Evolutionary conservation across 2,329 filamentous ascomycete species (phyloP).

Genomic region (Orbilia brochopaga): DNA sequence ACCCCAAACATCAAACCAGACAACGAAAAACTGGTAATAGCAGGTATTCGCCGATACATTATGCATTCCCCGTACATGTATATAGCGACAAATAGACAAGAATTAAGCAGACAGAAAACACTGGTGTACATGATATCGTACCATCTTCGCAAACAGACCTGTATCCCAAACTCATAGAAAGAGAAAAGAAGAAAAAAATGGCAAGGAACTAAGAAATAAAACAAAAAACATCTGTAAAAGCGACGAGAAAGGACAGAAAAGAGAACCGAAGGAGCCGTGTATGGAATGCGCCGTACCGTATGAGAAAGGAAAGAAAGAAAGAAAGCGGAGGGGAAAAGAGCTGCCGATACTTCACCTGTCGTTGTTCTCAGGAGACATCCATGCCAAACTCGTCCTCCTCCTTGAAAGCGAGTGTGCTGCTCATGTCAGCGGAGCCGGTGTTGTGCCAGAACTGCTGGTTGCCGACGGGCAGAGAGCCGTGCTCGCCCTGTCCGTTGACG

Average conservation of each 20-base stretch:
- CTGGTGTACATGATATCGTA: conserved; percentile 51
- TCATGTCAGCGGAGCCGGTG: conserved; percentile 56
- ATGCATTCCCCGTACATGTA: conserved; percentile 50
- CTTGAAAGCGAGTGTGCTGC: conserved; percentile 77
- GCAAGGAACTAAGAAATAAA: conserved; percentile 29
- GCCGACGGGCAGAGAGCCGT: conserved; percentile 66
- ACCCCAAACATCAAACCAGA: conserved; percentile 7
- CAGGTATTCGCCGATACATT: conserved; percentile 55
- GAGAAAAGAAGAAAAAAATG: conserved; percentile 26
- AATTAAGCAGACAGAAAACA: conserved; percentile 12
- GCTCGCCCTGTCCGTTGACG: conserved; percentile 59
- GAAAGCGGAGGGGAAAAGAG: conserved; percentile 36
- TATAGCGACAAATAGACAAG: conserved; percentile 29
- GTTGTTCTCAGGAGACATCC: conserved; percentile 67
- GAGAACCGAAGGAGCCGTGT: conserved; percentile 44
- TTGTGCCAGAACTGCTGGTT: conserved; percentile 75
- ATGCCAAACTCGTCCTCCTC: conserved; percentile 93
- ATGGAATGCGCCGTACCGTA: conserved; percentile 49
- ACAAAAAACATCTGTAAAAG: conserved; percentile 23
- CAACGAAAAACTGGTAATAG: conserved; percentile 48
- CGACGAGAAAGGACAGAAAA: conserved; percentile 46
- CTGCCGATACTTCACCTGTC: conserved; percentile 57
- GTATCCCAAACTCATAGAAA: conserved; percentile 52
- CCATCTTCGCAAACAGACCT: conserved; percentile 51
- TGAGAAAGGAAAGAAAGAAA: conserved; percentile 47